Conservation (phyloP, 306 rosid species). For the Styphnolobium japonicum region DNA sequence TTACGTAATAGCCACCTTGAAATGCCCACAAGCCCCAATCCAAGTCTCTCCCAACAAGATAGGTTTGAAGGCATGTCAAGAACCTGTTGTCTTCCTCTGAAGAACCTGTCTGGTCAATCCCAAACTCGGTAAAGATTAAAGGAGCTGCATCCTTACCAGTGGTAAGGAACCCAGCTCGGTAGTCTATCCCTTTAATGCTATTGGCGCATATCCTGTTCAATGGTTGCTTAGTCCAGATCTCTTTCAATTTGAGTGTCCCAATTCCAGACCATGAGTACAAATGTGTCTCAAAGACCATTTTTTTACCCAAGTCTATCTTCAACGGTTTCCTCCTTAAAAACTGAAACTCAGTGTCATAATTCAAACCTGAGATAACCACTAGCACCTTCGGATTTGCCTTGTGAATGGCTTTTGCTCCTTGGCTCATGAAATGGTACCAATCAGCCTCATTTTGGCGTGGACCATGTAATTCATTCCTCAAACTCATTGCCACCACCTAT, state of each 20-base stretch:
- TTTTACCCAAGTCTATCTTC: slow-evolving; percentile 29
- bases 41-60: slow-evolving; percentile 50
- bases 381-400: slow-evolving; percentile 39
- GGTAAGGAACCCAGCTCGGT: slow-evolving; percentile 46
- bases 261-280: slow-evolving; percentile 54
- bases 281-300: slow-evolving; percentile 53
- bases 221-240: slow-evolving; percentile 45
- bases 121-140: slow-evolving; percentile 51
- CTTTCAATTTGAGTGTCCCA: slow-evolving; percentile 40
- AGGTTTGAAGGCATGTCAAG: slow-evolving; percentile 57
- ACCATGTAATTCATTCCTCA: slow-evolving; percentile 63
- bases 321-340: slow-evolving; percentile 34
- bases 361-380: slow-evolving; percentile 50
- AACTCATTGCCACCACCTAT: slow-evolving; percentile 57
- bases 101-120: slow-evolving; percentile 33
- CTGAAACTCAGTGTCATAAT: slow-evolving; percentile 50
- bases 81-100: slow-evolving; percentile 35
- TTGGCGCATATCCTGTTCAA: slow-evolving; percentile 42
- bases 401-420: slow-evolving; percentile 43
- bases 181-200: slow-evolving; percentile 21
- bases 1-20: slow-evolving; percentile 46
- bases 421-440: slow-evolving; percentile 41
- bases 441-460: slow-evolving; percentile 35
- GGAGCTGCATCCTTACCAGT: slow-evolving; percentile 34
- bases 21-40: slow-evolving; percentile 68